Conservation (phyloP, 371 early-diverging fungal species). For the Mucor sp. region DNA sequence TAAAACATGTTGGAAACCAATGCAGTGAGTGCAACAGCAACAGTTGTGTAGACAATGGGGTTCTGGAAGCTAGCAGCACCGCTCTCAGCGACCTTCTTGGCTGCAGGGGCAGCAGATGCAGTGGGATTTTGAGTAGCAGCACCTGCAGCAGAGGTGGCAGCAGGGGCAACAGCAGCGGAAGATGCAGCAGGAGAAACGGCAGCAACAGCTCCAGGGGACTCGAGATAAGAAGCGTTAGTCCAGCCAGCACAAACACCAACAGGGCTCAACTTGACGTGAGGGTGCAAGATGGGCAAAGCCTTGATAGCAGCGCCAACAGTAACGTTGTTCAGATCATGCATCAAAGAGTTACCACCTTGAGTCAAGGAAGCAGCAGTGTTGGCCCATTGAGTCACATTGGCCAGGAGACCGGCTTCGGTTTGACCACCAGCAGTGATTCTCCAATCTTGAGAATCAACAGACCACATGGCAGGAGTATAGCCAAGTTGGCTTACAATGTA, state of each 20-base stretch:
- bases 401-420: slow-evolving; percentile 36
- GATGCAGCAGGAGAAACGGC: slow-evolving; percentile 10
- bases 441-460: slow-evolving; percentile 53
- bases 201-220: slow-evolving; percentile 13
- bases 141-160: not conserved
- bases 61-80: not conserved
- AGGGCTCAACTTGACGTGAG: slow-evolving; percentile 39
- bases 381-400: slow-evolving; percentile 53
- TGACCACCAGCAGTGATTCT: slow-evolving; percentile 32
- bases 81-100: not conserved
- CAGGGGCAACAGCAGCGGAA: slow-evolving; percentile 18
- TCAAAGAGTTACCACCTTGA: slow-evolving; percentile 56
- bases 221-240: slow-evolving; percentile 36
- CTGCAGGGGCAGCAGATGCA: slow-evolving; percentile 12
- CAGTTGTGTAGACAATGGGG: slow-evolving; percentile 4
- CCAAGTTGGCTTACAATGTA: slow-evolving; percentile 47
- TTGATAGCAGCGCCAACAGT: slow-evolving; percentile 65
- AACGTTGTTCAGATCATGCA: slow-evolving; percentile 56
- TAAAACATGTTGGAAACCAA: slow-evolving; percentile 1
- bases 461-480: slow-evolving; percentile 51
- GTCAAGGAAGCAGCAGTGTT: slow-evolving; percentile 35
- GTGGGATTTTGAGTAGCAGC: not conserved
- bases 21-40: slow-evolving; percentile 6
- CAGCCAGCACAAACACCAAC: slow-evolving; percentile 43
- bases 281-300: slow-evolving; percentile 50